phyloP scores from a whole-genome alignment of 768 basidiomycete genomes.

The Mycena rebaudengoi region DNA sequence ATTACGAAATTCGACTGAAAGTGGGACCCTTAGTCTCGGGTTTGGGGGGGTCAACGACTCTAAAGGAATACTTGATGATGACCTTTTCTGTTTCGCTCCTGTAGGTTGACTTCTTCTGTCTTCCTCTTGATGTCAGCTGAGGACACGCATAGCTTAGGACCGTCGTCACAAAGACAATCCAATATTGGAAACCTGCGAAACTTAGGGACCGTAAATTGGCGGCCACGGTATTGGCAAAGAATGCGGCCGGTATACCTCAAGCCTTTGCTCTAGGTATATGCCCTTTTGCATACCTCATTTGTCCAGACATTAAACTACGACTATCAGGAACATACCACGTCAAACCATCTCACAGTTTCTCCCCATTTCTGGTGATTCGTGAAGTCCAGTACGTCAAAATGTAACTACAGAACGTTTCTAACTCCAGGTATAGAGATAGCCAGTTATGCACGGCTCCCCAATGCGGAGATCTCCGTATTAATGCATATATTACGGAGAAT shows the following conservation, averaged over 20 bases:
- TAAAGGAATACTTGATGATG: not conserved
- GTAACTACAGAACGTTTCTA: not conserved
- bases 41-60: not conserved
- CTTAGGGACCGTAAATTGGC: no score
- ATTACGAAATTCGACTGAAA: not conserved
- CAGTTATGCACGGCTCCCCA: not conserved
- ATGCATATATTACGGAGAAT: constrained; percentile 6
- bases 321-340: not conserved
- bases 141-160: not conserved
- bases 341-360: not conserved
- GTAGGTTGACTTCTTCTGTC: not conserved
- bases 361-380: not conserved
- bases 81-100: not conserved
- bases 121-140: not conserved
- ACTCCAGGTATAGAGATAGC: not conserved
- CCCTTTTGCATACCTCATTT: not conserved
- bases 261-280: constrained; percentile 1
- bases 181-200: no score
- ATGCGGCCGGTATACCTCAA: not conserved
- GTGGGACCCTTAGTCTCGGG: not conserved
- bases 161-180: not conserved
- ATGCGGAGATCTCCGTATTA: not conserved
- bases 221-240: not conserved
- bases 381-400: not conserved
- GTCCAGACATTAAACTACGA: not conserved